phyloP scores from a whole-genome alignment of 1,139 yeast genomes.

The Hyphopichia fennica region DNA sequence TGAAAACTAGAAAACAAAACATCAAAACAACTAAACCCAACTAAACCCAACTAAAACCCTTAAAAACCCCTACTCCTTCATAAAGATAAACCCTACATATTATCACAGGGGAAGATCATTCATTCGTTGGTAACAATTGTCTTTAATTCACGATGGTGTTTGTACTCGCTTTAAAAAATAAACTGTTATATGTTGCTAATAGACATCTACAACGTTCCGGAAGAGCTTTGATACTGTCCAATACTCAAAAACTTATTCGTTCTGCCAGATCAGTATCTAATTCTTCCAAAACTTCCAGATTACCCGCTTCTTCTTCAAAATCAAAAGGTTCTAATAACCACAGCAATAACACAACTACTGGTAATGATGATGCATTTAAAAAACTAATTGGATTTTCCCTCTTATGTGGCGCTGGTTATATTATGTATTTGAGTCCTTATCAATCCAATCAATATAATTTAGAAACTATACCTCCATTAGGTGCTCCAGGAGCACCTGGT shows the following conservation, averaged over 20 bases:
- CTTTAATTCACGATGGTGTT: constrained; percentile 12
- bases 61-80: too few relatives aligned
- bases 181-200: constrained; percentile 14
- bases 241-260: constrained; percentile 10
- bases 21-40: too few relatives aligned
- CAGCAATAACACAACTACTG: not conserved
- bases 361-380: not conserved
- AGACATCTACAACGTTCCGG: constrained; percentile 15
- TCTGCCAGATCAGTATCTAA: constrained; percentile 9
- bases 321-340: not conserved
- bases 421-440: constrained; percentile 30
- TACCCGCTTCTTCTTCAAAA: not conserved
- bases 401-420: not conserved
- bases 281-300: not conserved
- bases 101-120: too few relatives aligned
- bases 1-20: too few relatives aligned
- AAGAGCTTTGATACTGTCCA: constrained; percentile 11
- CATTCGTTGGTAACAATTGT: too few relatives aligned
- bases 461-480: constrained; percentile 38
- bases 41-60: too few relatives aligned
- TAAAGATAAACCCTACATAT: too few relatives aligned
- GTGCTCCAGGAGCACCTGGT: constrained; percentile 9
- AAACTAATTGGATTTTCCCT: not conserved
- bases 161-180: constrained; percentile 15
- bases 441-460: constrained; percentile 44